phyloP scores from a whole-genome alignment of 2,329 filamentous ascomycete species.

The Colletotrichum tofieldiae region DNA sequence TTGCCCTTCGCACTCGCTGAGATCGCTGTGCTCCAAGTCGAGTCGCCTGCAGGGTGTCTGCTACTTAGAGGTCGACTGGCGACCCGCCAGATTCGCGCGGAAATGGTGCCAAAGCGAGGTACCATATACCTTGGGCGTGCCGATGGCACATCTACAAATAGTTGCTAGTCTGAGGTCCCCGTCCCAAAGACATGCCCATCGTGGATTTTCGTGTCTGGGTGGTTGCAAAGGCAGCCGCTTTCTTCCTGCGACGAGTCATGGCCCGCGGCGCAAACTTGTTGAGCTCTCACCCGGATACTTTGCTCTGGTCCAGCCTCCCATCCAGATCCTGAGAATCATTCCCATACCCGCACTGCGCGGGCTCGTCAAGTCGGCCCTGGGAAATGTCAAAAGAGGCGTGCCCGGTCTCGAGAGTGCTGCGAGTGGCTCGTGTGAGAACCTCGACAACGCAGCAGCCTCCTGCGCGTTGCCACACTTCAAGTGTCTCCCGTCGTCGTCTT shows the following conservation, averaged over 20 bases:
- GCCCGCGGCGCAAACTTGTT: constrained; percentile 25
- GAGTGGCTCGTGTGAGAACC: background rate
- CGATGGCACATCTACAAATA: constrained; percentile 18
- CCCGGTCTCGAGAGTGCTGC: background rate
- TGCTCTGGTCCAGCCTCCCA: background rate
- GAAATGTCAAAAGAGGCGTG: background rate
- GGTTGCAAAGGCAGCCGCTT: constrained; percentile 9
- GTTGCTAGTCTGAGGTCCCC: background rate
- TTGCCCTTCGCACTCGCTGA: constrained; percentile 7
- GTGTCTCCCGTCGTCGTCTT: no score
- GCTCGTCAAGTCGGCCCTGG: background rate
- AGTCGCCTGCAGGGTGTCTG: constrained; percentile 23
- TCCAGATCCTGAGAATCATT: background rate
- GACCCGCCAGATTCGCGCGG: background rate
- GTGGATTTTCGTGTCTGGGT: constrained; percentile 9
- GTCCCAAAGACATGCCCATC: constrained; percentile 6
- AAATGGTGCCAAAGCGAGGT: background rate
- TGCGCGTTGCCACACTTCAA: background rate
- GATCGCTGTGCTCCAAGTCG: constrained; percentile 12
- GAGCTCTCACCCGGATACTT: constrained; percentile 7
- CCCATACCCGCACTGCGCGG: constrained; percentile 1
- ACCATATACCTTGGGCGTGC: background rate
- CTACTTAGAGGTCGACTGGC: constrained; percentile 2
- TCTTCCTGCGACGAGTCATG: constrained; percentile 39
- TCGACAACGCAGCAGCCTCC: background rate